Evolutionary conservation across 257 asterid genomes (phyloP).

Genomic region (Nicotiana paniculata): DNA sequence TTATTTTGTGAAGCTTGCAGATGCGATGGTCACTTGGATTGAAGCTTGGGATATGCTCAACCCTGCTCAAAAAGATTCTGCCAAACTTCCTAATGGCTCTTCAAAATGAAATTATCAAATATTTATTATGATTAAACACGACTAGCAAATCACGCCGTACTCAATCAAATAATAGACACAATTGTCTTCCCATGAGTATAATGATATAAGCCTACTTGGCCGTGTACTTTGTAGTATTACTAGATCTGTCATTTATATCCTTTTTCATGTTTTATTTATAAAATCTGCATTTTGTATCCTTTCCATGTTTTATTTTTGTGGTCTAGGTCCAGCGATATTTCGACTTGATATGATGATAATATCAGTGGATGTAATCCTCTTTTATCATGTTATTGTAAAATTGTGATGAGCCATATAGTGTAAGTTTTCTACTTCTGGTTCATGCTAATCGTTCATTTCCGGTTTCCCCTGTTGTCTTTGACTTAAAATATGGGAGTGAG

Average conservation of each 20-base stretch:
- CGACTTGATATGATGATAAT: not conserved
- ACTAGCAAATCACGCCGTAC: not conserved
- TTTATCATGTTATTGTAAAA: not conserved
- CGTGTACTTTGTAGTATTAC: not conserved
- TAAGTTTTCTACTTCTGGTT: not conserved
- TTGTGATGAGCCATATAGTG: not conserved
- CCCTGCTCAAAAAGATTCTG: conserved; percentile 23
- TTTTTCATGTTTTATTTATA: not conserved
- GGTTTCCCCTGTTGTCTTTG: not conserved
- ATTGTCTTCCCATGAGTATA: not conserved
- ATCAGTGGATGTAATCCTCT: not conserved
- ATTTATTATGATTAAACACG: not conserved
- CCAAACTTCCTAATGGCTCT: not conserved
- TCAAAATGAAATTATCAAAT: not conserved
- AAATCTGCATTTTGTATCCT: not conserved
- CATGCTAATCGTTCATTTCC: not conserved
- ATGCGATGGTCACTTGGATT: conserved; percentile 85
- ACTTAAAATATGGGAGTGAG: not conserved
- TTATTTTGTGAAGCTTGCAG: conserved; percentile 65
- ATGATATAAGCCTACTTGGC: not conserved
- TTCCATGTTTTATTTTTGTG: not conserved
- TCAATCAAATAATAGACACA: conserved; percentile 2
- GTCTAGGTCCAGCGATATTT: not conserved
- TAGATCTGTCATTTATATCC: not conserved
- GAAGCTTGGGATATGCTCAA: conserved; percentile 92